These are phyloP conservation scores for Fusarium sp. DNA, from an alignment of 2,329 filamentous ascomycete genomes.

Conservation along the genomic window DNA sequence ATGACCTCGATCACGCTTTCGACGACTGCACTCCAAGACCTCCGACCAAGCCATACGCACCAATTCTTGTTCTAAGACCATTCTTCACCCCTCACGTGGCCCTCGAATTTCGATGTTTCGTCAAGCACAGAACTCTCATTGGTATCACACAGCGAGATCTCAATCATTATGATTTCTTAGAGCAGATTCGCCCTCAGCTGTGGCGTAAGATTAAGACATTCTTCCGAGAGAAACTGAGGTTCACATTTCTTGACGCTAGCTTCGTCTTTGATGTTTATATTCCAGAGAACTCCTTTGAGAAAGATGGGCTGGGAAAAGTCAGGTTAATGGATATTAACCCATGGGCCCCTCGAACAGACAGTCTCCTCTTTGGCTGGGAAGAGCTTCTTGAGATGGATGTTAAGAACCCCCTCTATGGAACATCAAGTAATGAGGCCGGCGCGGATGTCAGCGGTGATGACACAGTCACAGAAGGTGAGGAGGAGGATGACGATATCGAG, in stretches of 20 bases:
- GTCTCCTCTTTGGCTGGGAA: conserved; percentile 87
- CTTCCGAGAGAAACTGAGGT: conserved; percentile 76
- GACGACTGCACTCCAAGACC: conserved; percentile 67
- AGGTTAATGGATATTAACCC: conserved; percentile 95
- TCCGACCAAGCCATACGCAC: conserved; percentile 64
- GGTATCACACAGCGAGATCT: conserved; percentile 89
- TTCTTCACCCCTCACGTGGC: conserved; percentile 89
- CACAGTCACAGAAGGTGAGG: conserved; percentile 50
- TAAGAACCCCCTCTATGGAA: conserved; percentile 64
- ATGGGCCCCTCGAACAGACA: conserved; percentile 90
- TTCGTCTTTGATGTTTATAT: conserved; percentile 96
- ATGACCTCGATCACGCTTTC: conserved; percentile 93
- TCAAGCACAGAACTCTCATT: conserved; percentile 81
- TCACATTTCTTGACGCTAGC: conserved; percentile 82
- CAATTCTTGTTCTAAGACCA: conserved; percentile 85
- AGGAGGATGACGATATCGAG: conserved; percentile 54
- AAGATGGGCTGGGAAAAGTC: conserved; percentile 73
- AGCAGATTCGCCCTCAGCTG: conserved; percentile 69
- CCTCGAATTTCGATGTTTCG: conserved; percentile 95
- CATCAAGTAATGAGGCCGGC: conserved; percentile 39
- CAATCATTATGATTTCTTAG: conserved; percentile 88
- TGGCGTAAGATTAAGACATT: conserved; percentile 76
- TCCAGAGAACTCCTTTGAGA: conserved; percentile 67
- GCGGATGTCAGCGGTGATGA: conserved; percentile 51
- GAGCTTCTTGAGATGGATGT: conserved; percentile 81